Evolutionary conservation across 2,329 filamentous ascomycete species (phyloP), one percentile per base, ranked within the genome.

Genomic region (Akanthomyces muscarius): DNA sequence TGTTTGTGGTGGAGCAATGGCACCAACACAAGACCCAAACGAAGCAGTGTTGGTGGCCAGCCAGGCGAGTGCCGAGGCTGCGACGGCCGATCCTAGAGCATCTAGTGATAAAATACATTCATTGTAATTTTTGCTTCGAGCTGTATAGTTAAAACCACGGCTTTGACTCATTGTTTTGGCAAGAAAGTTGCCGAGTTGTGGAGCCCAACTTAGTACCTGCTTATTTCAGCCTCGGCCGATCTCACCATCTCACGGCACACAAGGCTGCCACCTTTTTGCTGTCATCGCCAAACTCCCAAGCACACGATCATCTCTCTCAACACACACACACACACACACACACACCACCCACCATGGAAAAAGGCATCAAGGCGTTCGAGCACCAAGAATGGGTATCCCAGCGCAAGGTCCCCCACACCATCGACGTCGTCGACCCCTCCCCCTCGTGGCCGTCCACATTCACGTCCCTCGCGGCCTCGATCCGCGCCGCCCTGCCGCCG

Each of bases 371-470:
- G 48, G 48, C 48, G 0, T 61, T 51, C 25, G 36, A 67, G 21
- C 61, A 64, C 38, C 63, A 62, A 18, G 58, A 61, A 44, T 36
- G 58, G 48, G 50, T 69, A 13, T 52, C 63, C 13, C 38, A 53
- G 42, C 67, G 67, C 36, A 65, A 63, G 10, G 57, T 62, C 30
- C 62, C 65, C 2, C 65, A 53, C 21, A 61, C 66, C 3, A 66
- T 70, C 18, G 56, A 66, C 18, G 71, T 76, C 33, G 68, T 71
- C 16, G 69, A 71, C 11, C 66, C 71, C 10, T 67, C 74, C 64
- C 69, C 71, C 4, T 33, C 65, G 25, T 76, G 74, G 74, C 71
- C 70, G 1, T 47, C 59, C 8, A 60, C 64, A 11, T 76, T 72
- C 58, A 51, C 67, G 13, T 52, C 30, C 5, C 67, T 71, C 64